Conservation (phyloP, 768 basidiomycete genomes). For the Tephrocybe sp. region DNA sequence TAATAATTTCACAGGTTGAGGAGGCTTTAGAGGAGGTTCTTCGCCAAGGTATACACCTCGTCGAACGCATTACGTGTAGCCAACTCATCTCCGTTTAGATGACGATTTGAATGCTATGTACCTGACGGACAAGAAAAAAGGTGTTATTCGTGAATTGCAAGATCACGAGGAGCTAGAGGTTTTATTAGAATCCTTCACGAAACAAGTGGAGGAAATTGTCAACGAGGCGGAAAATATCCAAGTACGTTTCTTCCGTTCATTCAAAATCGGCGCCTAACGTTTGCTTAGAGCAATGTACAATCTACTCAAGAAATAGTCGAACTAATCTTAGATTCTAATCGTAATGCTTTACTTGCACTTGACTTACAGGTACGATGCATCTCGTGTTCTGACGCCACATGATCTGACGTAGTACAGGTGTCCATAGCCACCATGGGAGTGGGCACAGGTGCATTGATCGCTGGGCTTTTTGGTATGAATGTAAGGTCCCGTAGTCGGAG, state of each 20-base stretch:
- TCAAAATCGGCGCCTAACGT: not conserved
- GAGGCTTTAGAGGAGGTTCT: slow-evolving; percentile 91
- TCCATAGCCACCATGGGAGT: slow-evolving; percentile 96
- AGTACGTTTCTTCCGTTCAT: slow-evolving; percentile 37
- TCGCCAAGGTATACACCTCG: slow-evolving; percentile 63
- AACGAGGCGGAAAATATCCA: slow-evolving; percentile 89
- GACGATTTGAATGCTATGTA: slow-evolving; percentile 97
- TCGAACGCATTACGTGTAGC: not conserved
- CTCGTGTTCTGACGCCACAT: slow-evolving; percentile 4
- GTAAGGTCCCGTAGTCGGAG: slow-evolving; percentile 44
- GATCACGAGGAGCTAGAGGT: slow-evolving; percentile 95
- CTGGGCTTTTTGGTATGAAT: slow-evolving; percentile 96
- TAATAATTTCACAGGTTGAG: slow-evolving; percentile 58
- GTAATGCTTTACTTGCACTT: slow-evolving; percentile 87
- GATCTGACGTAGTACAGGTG: slow-evolving; percentile 46
- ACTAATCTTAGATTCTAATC: slow-evolving; percentile 93
- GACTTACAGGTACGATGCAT: slow-evolving; percentile 71
- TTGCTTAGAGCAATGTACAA: slow-evolving; percentile 81
- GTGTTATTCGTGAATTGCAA: slow-evolving; percentile 53
- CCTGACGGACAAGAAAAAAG: slow-evolving; percentile 80
- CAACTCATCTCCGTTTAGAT: slow-evolving; percentile 47
- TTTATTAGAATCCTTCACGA: slow-evolving; percentile 90
- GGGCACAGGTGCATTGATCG: slow-evolving; percentile 85
- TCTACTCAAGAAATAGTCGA: slow-evolving; percentile 99
- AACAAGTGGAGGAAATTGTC: slow-evolving; percentile 96